Evolutionary conservation across 75 land plant genomes (phyloP), one percentile per base, ranked within the genome.

Genomic region (Sequoia sempervirens): DNA sequence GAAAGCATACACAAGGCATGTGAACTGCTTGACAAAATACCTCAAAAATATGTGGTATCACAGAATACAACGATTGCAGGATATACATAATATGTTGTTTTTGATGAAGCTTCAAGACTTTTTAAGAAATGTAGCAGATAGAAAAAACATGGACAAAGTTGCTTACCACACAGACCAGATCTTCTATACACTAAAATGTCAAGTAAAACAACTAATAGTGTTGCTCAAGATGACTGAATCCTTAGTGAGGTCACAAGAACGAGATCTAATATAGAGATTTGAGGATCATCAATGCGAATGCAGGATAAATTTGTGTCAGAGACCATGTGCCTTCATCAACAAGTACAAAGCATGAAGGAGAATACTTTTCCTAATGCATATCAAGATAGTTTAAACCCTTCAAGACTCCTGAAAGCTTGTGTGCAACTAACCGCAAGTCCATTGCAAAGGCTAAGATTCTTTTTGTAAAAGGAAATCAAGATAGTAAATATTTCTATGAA

Each of bases 141-240:
- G n/a, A n/a, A n/a, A n/a, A n/a, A n/a, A n/a, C n/a, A n/a, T n/a
- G 82, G 52, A 23, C 37, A 80, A 52, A 80, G 82, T 64, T 15
- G 61, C 61, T 52, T 13, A 7, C 3, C 61, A 80, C 82, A 36
- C 38, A 37, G 40, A 53, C n/a, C 18, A 80, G 32, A 80, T 80
- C 38, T 9, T 53, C 40, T 26, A 50, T 18, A 80, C 23, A 53
- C 32, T 30, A 18, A 50, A 53, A 80, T 15, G 2, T 32, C 82
- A 80, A 52, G 36, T 53, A 14, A 80, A 80, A 80, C 82, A 80
- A 40, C 32, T 80, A 34, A 50, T 80, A 2, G 0, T 50, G 14
- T 50, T 80, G 61, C 82, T 80, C 4, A 80, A 80, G 40, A 53
- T 20, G 54, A 32, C 53, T 58, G 82, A 80, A 32, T 50, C 82